Evolutionary conservation across 306 rosid species (phyloP).

Genomic region (Dryas octopetala): DNA sequence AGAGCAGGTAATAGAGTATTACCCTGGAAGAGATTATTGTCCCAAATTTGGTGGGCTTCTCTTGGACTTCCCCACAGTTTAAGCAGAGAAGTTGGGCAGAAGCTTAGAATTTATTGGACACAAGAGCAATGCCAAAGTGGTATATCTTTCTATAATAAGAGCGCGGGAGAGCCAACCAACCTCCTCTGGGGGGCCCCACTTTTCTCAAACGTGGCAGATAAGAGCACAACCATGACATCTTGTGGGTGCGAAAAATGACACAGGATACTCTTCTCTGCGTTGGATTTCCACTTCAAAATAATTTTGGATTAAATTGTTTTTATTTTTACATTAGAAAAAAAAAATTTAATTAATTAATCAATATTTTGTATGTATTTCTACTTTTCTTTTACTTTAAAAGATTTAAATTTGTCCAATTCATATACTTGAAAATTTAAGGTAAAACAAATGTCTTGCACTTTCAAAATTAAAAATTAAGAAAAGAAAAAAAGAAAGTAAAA

Average conservation of each 20-base stretch:
- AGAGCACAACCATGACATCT: constrained; percentile 32
- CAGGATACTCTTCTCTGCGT: neutral
- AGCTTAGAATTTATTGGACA: neutral
- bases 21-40: neutral
- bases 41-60: too few relatives aligned
- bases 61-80: too few relatives aligned
- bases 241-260: constrained; percentile 31
- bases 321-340: too few relatives aligned
- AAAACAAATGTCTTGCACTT: neutral
- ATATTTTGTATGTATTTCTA: too few relatives aligned
- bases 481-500: neutral
- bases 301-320: too few relatives aligned
- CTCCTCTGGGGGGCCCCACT: constrained; percentile 37
- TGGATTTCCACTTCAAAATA: neutral
- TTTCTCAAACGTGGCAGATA: constrained; percentile 61
- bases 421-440: too few relatives aligned
- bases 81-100: neutral
- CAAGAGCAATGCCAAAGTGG: constrained; percentile 20
- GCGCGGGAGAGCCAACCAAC: constrained; percentile 42
- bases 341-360: too few relatives aligned
- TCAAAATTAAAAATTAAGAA: neutral
- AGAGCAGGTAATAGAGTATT: neutral
- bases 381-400: too few relatives aligned
- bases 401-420: too few relatives aligned
- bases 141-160: constrained; percentile 25